Conservation (phyloP, 2,329 filamentous ascomycete species). For the Hypoxylon sp. region DNA sequence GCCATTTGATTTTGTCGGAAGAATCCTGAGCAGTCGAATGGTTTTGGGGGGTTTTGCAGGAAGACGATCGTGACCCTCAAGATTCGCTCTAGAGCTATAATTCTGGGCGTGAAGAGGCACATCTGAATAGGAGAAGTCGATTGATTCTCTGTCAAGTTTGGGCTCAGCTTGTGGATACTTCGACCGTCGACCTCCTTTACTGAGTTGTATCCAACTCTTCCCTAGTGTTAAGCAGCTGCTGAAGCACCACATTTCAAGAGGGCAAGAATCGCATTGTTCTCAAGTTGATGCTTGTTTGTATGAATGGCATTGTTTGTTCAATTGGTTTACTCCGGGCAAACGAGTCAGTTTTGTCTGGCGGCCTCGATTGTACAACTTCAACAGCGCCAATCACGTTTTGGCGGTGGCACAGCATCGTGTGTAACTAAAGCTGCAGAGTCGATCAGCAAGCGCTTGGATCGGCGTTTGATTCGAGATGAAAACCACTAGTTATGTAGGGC, state of each 20-base stretch:
- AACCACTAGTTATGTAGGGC: background rate
- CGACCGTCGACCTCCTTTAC: constrained; percentile 9
- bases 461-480: background rate
- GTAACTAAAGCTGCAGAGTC: constrained; percentile 11
- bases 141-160: background rate
- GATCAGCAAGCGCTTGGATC: constrained; percentile 6
- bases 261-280: constrained; percentile 33
- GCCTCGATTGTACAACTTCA: constrained; percentile 34
- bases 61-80: background rate
- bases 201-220: constrained; percentile 23
- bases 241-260: constrained; percentile 39
- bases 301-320: constrained; percentile 30
- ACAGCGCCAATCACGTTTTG: constrained; percentile 24
- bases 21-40: constrained; percentile 42
- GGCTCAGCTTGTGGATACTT: constrained; percentile 2
- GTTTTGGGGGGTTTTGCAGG: background rate
- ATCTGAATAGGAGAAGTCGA: constrained; percentile 33
- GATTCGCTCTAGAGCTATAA: background rate
- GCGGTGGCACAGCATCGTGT: constrained; percentile 24
- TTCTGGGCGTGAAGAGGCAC: constrained; percentile 22
- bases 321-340: constrained; percentile 27
- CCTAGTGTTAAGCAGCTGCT: constrained; percentile 6
- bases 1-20: constrained; percentile 26
- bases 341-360: constrained; percentile 24
- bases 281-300: constrained; percentile 1